These are phyloP conservation scores for Mucor racemosus DNA, from an alignment of 371 early-diverging fungal species.

Conservation along the genomic window DNA sequence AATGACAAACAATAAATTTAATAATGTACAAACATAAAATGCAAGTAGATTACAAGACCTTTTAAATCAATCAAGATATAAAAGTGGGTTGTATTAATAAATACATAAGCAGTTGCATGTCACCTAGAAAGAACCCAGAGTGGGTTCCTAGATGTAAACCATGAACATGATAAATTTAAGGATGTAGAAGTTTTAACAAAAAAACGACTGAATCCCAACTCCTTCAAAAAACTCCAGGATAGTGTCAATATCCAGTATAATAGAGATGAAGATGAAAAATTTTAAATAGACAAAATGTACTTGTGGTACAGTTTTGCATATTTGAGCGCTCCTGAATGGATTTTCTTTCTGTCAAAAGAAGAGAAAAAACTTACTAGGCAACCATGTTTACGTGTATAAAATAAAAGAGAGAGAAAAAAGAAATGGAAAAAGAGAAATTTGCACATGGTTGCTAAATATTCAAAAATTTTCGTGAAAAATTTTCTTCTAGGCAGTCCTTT, in stretches of 20 bases:
- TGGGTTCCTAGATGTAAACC: conserved; percentile 14
- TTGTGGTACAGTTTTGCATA: conserved; percentile 14
- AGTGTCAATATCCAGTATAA: conserved; percentile 17
- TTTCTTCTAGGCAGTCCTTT: not conserved
- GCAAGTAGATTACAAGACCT: conserved; percentile 8
- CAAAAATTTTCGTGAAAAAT: not conserved
- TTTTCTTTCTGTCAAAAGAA: not conserved
- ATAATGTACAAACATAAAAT: not conserved
- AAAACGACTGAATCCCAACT: conserved; percentile 14
- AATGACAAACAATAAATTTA: conserved; percentile 14
- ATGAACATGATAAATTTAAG: conserved; percentile 14
- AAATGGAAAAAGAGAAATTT: not conserved
- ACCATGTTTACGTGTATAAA: conserved; percentile 15
- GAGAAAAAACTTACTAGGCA: conserved; percentile 28
- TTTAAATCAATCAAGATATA: not conserved
- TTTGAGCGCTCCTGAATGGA: conserved; percentile 8
- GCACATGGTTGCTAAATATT: not conserved
- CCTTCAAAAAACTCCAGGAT: conserved; percentile 23
- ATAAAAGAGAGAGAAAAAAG: not conserved
- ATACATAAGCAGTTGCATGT: conserved; percentile 12
- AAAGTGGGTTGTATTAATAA: not conserved
- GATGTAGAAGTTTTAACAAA: conserved; percentile 1
- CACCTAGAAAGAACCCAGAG: conserved; percentile 18
- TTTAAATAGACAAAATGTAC: conserved; percentile 11
- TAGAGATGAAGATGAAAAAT: conserved; percentile 7